Evolutionary conservation across 495 filamentous ascomycete genomes (phyloP).

Genomic region (Aspergillus coremiiformis): DNA sequence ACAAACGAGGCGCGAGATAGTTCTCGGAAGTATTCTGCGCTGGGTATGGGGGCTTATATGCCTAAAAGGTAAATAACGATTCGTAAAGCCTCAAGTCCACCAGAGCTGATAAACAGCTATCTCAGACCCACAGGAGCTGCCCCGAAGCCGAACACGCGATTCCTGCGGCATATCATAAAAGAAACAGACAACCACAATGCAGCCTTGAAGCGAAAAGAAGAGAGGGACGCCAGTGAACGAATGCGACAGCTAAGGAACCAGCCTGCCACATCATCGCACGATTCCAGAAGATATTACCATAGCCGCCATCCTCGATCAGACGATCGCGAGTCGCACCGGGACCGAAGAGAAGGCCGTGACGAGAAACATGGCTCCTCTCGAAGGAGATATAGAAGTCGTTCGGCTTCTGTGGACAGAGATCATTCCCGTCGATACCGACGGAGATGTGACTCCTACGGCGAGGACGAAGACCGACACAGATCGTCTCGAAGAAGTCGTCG

Average conservation of each 20-base stretch:
- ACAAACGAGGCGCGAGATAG: constrained; percentile 63
- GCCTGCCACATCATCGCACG: constrained; percentile 24
- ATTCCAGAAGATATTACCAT: constrained; percentile 13
- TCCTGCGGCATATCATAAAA: constrained; percentile 79
- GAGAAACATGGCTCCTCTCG: constrained; percentile 21
- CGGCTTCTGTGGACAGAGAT: constrained; percentile 23
- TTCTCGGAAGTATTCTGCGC: constrained; percentile 62
- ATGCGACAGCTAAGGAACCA: constrained; percentile 44
- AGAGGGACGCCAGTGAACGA: constrained; percentile 52
- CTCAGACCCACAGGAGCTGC: constrained; percentile 52
- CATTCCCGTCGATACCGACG: constrained; percentile 24
- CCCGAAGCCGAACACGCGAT: constrained; percentile 85
- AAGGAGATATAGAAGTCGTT: constrained; percentile 24
- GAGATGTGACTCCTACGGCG: constrained; percentile 18
- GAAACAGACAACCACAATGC: constrained; percentile 88
- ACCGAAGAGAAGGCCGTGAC: constrained; percentile 11
- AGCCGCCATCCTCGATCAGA: constrained; percentile 8
- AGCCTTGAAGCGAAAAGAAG: constrained; percentile 75
- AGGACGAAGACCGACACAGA: constrained; percentile 14
- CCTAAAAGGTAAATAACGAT: constrained; percentile 53
- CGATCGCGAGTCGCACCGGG: constrained; percentile 10
- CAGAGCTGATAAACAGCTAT: constrained; percentile 5
- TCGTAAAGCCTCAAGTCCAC: neutral
- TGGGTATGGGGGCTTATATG: constrained; percentile 64
- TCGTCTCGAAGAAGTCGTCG: constrained; percentile 17